Conservation (phyloP, 352 stramenopile genomes). For the Plasmopara halstedii region DNA sequence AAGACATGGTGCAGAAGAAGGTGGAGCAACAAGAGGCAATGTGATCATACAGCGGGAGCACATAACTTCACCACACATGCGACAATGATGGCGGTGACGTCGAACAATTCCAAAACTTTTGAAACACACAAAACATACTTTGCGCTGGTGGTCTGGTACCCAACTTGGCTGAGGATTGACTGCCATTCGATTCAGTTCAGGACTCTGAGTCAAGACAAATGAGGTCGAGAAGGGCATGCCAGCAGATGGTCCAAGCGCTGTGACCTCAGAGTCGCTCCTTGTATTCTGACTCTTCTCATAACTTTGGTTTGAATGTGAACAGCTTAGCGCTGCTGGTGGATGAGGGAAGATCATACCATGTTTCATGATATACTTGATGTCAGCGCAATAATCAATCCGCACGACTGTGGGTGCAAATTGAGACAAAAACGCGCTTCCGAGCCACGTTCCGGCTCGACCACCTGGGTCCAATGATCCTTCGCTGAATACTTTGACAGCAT, state of each 20-base stretch:
- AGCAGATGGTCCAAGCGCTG: conserved; percentile 14
- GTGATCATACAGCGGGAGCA: conserved; percentile 58
- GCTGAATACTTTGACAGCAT: conserved; percentile 59
- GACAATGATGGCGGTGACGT: conserved; percentile 61
- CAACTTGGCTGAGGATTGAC: conserved; percentile 35
- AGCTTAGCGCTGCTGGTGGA: conserved; percentile 15
- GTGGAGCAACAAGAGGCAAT: conserved; percentile 48
- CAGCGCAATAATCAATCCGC: conserved; percentile 57
- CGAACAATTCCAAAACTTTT: conserved; percentile 62
- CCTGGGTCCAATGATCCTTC: conserved; percentile 51
- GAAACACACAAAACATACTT: conserved; percentile 57
- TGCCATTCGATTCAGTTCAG: conserved; percentile 20
- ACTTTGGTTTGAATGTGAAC: conserved; percentile 22
- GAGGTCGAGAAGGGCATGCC: conserved; percentile 10
- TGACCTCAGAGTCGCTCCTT: conserved; percentile 21
- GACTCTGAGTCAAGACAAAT: background rate
- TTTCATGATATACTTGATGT: conserved; percentile 80
- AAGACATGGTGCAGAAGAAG: conserved; percentile 17
- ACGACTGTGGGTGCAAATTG: conserved; percentile 52
- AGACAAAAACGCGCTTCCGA: conserved; percentile 53
- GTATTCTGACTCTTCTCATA: conserved; percentile 31
- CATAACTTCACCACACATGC: conserved; percentile 73
- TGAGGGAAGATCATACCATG: conserved; percentile 64
- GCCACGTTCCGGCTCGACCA: conserved; percentile 37
- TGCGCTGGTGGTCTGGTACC: conserved; percentile 52